Percentiles rank a stretch among this genome's conserved stretches.
Conservation (phyloP, 164 flowering plant species). For the Piper betle region DNA sequence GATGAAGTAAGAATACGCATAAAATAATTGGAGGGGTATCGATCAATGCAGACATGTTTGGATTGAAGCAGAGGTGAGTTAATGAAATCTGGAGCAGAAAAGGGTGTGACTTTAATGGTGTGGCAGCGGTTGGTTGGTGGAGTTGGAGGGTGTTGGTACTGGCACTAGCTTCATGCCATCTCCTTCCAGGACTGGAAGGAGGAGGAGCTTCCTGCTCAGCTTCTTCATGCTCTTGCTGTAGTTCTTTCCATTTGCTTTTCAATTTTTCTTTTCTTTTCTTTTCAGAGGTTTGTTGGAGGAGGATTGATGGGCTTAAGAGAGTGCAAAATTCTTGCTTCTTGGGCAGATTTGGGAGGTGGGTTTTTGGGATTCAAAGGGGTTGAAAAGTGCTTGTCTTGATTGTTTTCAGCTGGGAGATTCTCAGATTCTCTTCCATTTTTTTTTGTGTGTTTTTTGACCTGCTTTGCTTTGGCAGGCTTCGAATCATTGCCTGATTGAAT, state of each 20-base stretch:
- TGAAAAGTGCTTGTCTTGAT: not conserved
- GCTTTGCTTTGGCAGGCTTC: not conserved
- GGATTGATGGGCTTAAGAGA: too few species aligned
- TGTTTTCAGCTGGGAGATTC: not conserved
- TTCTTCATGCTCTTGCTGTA: too few species aligned
- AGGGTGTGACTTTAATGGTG: constrained; percentile 13
- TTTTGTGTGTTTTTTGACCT: too few species aligned
- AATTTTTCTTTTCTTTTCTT: not conserved
- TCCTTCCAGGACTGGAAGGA: not conserved
- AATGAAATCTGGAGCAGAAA: constrained; percentile 14
- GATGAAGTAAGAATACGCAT: too few species aligned
- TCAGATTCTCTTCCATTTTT: not conserved
- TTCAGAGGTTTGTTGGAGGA: too few species aligned
- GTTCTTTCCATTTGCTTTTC: not conserved
- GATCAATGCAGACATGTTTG: constrained; percentile 35
- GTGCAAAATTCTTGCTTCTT: not conserved
- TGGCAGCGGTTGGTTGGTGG: constrained; percentile 4
- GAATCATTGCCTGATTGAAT: not conserved
- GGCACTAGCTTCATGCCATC: not conserved
- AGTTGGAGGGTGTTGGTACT: constrained; percentile 5
- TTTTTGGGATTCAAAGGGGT: not conserved
- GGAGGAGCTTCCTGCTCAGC: too few species aligned
- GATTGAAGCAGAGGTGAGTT: constrained; percentile 13
- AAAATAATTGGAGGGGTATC: constrained; percentile 3
- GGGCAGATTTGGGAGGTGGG: not conserved